These are phyloP conservation scores for Penicillium sp. DNA, from an alignment of 2,329 filamentous ascomycete genomes.

Conservation along the genomic window DNA sequence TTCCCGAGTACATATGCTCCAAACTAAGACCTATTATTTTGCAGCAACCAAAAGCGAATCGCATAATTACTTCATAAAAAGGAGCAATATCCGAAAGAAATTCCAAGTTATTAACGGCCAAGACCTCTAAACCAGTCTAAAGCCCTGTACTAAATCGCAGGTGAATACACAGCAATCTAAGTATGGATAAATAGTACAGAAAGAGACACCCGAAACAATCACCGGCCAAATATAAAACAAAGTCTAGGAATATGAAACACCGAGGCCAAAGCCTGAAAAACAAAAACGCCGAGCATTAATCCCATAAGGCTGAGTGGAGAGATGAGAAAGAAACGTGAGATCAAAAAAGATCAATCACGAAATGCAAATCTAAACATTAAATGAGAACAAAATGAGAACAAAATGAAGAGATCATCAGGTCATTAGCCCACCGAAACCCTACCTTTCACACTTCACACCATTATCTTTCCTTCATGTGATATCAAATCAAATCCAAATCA, in stretches of 20 bases:
- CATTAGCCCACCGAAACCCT: background rate
- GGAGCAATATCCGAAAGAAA: background rate
- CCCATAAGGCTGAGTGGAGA: conserved; percentile 10
- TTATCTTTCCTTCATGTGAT: background rate
- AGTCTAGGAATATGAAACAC: background rate
- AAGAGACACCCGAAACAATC: background rate
- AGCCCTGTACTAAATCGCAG: background rate
- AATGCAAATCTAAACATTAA: conserved; percentile 5
- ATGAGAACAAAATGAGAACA: background rate
- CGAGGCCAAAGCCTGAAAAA: background rate
- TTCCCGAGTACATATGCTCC: background rate
- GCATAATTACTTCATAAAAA: background rate
- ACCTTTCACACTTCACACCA: background rate
- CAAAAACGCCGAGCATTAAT: background rate
- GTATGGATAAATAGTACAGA: background rate
- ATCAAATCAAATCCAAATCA: background rate
- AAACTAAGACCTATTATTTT: background rate
- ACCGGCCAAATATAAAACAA: background rate
- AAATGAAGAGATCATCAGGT: conserved; percentile 6
- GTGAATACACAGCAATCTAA: background rate
- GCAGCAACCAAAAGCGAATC: background rate
- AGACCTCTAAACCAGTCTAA: background rate
- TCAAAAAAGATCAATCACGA: background rate
- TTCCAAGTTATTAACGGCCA: background rate
- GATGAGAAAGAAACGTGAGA: background rate